Conservation (phyloP, 768 basidiomycete species). For the Boletus vinaceobasis region DNA sequence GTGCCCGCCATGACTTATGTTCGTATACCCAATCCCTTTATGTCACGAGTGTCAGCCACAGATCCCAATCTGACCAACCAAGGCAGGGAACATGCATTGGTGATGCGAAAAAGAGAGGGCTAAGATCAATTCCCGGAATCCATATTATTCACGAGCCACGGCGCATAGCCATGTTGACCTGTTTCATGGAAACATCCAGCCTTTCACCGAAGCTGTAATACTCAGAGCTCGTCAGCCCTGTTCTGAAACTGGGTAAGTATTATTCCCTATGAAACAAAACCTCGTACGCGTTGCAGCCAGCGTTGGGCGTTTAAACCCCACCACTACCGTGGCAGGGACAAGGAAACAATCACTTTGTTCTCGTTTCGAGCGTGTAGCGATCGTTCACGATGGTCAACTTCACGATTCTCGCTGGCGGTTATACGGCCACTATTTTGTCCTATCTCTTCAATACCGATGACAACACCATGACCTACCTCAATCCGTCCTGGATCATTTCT, state of each 20-base stretch:
- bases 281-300: not conserved
- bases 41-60: not conserved
- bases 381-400: slow-evolving; percentile 55
- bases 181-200: not conserved
- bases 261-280: not conserved
- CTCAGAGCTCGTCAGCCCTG: too few relatives aligned
- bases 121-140: not conserved
- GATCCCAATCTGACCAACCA: not conserved
- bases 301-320: not conserved
- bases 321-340: not conserved
- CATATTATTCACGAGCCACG: not conserved
- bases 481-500: slow-evolving; percentile 57
- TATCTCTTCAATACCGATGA: slow-evolving; percentile 58
- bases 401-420: slow-evolving; percentile 68
- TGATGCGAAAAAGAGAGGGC: not conserved
- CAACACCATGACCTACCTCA: slow-evolving; percentile 43
- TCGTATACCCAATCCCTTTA: not conserved
- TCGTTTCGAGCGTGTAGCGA: not conserved
- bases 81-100: not conserved
- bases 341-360: too few relatives aligned
- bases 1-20: not conserved
- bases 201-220: not conserved
- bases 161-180: too few relatives aligned
- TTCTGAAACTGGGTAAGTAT: not conserved
- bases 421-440: slow-evolving; percentile 54